Base-by-base conservation (phyloP, 352 stramenopile genomes). In the Salisapilia sapeloensis region DNA sequence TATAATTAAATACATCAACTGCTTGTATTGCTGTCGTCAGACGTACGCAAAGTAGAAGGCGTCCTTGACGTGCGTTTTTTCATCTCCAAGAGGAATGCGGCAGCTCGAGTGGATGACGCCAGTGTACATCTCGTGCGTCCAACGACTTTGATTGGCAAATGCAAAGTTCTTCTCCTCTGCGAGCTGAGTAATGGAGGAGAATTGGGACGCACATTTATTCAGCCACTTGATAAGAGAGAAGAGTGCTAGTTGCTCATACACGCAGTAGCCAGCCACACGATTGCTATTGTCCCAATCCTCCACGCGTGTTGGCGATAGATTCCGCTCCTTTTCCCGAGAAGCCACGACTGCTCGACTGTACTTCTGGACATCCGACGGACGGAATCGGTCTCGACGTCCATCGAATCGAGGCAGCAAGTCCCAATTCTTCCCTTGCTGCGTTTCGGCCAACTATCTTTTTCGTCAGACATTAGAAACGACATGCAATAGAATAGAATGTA, bases 141-240 rank as follows among this genome's bases (percentile, higher is more conserved):
- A 84, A 11, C 50, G n/a, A 6, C 14, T 36, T 19, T 13, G 16
- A 6, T 48, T 3, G 24, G 10, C 6, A 46, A 19, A 6, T 40
- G 25, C 10, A 49, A 43, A 19, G 29, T 29, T 12, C 9, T 12
- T 3, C 2, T 21, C 0, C n/a, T 16, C 24, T 21, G 10, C 9
- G 8, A 18, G 15, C 24, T 29, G 51, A 26, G 23, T 19, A 22
- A 11, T 33, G n/a, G 6, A 29, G 18, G n/a, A 29, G 33, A 40
- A n/a, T 30, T 4, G 57, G 50, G 10, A 40, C 45, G 1, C 34
- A 32, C 14, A 20, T 12, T 45, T 54, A 7, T 80, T 59, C 25
- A 76, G 60, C 60, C 61, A 79, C 29, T 78, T 80, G 31, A 72
- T 51, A 30, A 83, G 38, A 35, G 80, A 81, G 33, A 84, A 82